phyloP scores from a whole-genome alignment of 139 green algal genomes.

The Dunaliella primolecta region DNA sequence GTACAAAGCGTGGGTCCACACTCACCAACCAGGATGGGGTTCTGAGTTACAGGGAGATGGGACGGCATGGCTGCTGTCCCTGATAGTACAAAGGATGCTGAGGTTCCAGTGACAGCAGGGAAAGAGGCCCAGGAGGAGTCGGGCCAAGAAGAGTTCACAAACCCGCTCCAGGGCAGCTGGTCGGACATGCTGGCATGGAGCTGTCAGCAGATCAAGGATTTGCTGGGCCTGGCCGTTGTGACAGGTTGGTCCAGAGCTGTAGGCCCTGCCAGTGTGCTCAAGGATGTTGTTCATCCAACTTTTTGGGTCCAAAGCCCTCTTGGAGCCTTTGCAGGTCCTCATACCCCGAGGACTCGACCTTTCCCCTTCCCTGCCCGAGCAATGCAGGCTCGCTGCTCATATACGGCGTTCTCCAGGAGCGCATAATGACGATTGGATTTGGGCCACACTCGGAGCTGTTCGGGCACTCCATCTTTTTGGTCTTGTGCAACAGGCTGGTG shows the following conservation, averaged over 20 bases:
- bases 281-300: background rate
- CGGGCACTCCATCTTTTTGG: conserved; percentile 81
- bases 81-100: too few species aligned
- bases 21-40: too few species aligned
- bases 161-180: too few species aligned
- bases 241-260: background rate
- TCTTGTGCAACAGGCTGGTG: conserved; percentile 87
- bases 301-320: background rate
- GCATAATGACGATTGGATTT: conserved; percentile 78
- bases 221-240: background rate
- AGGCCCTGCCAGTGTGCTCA: background rate
- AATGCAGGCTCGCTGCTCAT: conserved; percentile 17
- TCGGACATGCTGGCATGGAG: too few species aligned
- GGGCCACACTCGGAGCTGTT: conserved; percentile 59
- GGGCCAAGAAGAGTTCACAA: too few species aligned
- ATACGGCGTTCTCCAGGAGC: conserved; percentile 64
- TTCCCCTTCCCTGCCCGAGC: background rate
- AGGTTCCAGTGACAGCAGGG: too few species aligned
- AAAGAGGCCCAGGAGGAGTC: too few species aligned
- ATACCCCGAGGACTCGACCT: too few species aligned
- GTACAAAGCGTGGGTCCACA: too few species aligned
- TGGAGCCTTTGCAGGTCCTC: background rate
- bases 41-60: too few species aligned
- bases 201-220: background rate
- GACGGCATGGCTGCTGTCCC: too few species aligned